Percentiles rank a stretch among this genome's conserved stretches.
Evolutionary conservation across 2,329 filamentous ascomycete genomes (phyloP).

Genomic region (Xylariaceae sp.): DNA sequence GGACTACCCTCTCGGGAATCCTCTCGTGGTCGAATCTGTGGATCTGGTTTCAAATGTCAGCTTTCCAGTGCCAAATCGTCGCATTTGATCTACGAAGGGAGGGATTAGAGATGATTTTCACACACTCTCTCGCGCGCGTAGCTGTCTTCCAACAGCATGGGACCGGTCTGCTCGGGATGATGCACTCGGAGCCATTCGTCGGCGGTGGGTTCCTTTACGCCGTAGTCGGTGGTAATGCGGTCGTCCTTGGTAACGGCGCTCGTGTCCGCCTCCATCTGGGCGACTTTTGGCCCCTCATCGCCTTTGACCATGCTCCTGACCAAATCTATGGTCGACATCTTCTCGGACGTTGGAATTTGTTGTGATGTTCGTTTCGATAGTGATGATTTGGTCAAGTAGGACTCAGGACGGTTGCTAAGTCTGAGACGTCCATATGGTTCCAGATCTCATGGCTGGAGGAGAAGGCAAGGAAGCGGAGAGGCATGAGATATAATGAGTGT

Average conservation of each 20-base stretch:
- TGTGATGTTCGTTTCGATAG: background rate
- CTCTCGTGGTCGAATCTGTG: slow-evolving; percentile 66
- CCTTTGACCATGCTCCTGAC: slow-evolving; percentile 38
- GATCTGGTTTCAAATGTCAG: slow-evolving; percentile 41
- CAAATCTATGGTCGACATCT: slow-evolving; percentile 31
- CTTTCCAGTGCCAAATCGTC: too few relatives aligned
- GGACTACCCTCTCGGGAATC: slow-evolving; percentile 62
- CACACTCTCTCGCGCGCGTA: slow-evolving; percentile 65
- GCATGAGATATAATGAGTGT: background rate
- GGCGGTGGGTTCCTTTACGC: slow-evolving; percentile 64
- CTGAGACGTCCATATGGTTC: background rate
- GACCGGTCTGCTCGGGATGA: slow-evolving; percentile 56
- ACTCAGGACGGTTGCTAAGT: too few relatives aligned
- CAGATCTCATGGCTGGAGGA: background rate
- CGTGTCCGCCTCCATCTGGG: slow-evolving; percentile 54
- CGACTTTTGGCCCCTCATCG: slow-evolving; percentile 47
- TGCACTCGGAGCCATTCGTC: slow-evolving; percentile 72
- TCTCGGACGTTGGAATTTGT: background rate
- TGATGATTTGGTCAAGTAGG: background rate
- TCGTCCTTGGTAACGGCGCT: slow-evolving; percentile 53
- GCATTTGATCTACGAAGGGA: too few relatives aligned
- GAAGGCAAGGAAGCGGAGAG: background rate
- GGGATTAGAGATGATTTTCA: background rate
- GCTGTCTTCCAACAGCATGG: slow-evolving; percentile 66
- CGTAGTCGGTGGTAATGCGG: slow-evolving; percentile 70